Base-by-base conservation (phyloP, 1,139 yeast genomes). In the Yamadazyma conglobata region DNA sequence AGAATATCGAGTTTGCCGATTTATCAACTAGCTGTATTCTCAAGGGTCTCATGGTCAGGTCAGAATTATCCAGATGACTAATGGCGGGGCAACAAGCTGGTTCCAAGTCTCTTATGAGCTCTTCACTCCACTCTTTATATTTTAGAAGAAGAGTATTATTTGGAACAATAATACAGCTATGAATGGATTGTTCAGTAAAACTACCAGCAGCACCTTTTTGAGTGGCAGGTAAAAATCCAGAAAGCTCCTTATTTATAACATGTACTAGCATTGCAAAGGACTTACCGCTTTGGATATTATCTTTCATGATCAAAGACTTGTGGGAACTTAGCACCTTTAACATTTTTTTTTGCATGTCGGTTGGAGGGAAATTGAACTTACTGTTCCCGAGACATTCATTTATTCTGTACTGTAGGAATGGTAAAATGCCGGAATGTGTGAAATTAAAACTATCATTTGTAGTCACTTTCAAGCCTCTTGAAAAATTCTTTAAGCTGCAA, bases 21-120 rank as follows among this genome's bases (percentile, higher is more conserved):
- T 24, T 12, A 26, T 32, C 33, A 12, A 38, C 18, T 24, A 52
- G 48, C 24, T 48, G 45, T 2, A 54, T 46, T 1, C 34, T 37
- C 25, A 58, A 39, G 1, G 62, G 56, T n/a, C 40, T 36, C 35
- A 60, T 42, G n/a, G n/a, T n/a, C n/a, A n/a, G n/a, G n/a, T n/a
- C n/a, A n/a, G n/a, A n/a, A n/a, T n/a, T n/a, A n/a, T n/a, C n/a
- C n/a, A n/a, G 2, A 47, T 35, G 23, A 4, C 14, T 13, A 17
- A 13, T 15, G 4, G 10, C 16, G 11, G 22, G 27, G 16, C 58
- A 56, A 32, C 64, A 57, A 6, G 48, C 30, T 5, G 34, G 31
- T 1, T 58, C 53, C 10, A 53, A 39, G 10, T 46, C 53, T 13
- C 39, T 22, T 3, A 45, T 35, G 18, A 58, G 32, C 8, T 21